Evolutionary conservation across 83 land plant species (phyloP), one percentile per base, ranked within the genome.

Genomic region (Larix sibirica): DNA sequence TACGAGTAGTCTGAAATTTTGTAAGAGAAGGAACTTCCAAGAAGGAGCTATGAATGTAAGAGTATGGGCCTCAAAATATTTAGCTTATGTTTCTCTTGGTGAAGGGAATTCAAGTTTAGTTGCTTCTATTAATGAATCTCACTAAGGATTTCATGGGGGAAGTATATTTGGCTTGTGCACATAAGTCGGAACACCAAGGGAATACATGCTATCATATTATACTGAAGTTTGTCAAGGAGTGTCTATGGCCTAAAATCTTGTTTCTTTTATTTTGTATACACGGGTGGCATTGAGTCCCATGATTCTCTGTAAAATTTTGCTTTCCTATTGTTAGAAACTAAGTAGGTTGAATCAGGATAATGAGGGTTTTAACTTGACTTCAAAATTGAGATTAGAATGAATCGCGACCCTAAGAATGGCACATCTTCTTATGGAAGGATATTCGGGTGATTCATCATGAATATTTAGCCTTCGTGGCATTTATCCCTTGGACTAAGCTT

Each of bases 1-100:
- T 21, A 73, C n/a, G 56, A 81, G 65, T 23, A 47, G 79, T 33
- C 40, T 87, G 28, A 86, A 85, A 38, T 91, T 88, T 17, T 84
- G 85, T 68, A 90, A 90, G 68, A 83, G 81, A 80, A 82, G 87
- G 31, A 89, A 88, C 66, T 77, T 90, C 62, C 89, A 87, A 62
- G 90, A 78, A 86, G 91, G 92, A 26, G 90, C 94, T 47, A 83
- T 86, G 87, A 88, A 88, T 81, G 93, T 93, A 62, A 89, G 77
- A 61, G 89, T 86, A 77, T 92, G 94, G 94, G 92, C 92, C 36
- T 92, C 94, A 0, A 88, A 90, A 77, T 92, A 92, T 3, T 56
- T 92, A 50, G 92, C 92, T 36, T 86, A 90, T 0, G 92, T 92
- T 79, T 86, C 90, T 3, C 81, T 90, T 56, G 94, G 89, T 1